phyloP scores from a whole-genome alignment of 768 basidiomycete genomes.

The Amanita fuliginea region DNA sequence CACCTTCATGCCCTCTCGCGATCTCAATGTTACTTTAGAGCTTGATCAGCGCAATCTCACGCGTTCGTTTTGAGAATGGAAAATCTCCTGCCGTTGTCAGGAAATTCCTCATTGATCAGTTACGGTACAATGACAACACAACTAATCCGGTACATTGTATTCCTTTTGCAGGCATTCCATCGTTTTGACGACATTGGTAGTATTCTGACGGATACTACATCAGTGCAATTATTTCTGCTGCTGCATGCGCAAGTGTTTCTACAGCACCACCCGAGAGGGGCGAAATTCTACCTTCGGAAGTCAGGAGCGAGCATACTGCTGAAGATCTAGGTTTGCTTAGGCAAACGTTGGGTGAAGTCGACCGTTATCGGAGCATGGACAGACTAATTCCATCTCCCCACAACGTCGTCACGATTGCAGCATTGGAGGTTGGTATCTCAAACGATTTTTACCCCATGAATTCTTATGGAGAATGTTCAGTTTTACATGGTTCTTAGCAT shows the following conservation, averaged over 20 bases:
- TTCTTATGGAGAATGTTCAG: constrained; percentile 24
- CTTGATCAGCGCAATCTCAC: constrained; percentile 73
- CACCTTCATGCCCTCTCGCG: background rate
- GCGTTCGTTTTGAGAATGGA: constrained; percentile 78
- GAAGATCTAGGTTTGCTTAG: constrained; percentile 65
- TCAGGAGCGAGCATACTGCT: constrained; percentile 49
- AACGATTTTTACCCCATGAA: background rate
- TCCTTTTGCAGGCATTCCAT: background rate
- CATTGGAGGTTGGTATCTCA: constrained; percentile 59
- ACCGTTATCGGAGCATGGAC: constrained; percentile 92
- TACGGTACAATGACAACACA: constrained; percentile 95
- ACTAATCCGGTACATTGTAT: constrained; percentile 59
- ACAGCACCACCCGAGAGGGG: constrained; percentile 71
- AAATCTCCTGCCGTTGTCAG: constrained; percentile 81
- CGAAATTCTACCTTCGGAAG: constrained; percentile 62
- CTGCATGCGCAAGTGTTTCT: constrained; percentile 72
- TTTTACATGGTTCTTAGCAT: constrained; percentile 72
- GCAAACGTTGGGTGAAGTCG: constrained; percentile 71
- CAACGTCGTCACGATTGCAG: constrained; percentile 87
- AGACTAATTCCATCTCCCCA: constrained; percentile 89
- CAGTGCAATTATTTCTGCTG: constrained; percentile 72
- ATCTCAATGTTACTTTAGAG: constrained; percentile 30
- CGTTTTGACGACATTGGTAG: constrained; percentile 25
- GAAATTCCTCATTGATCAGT: constrained; percentile 81
- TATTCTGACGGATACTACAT: constrained; percentile 90